phyloP scores from a whole-genome alignment of 768 basidiomycete genomes.

The Cystofilobasidium bisporidii region DNA sequence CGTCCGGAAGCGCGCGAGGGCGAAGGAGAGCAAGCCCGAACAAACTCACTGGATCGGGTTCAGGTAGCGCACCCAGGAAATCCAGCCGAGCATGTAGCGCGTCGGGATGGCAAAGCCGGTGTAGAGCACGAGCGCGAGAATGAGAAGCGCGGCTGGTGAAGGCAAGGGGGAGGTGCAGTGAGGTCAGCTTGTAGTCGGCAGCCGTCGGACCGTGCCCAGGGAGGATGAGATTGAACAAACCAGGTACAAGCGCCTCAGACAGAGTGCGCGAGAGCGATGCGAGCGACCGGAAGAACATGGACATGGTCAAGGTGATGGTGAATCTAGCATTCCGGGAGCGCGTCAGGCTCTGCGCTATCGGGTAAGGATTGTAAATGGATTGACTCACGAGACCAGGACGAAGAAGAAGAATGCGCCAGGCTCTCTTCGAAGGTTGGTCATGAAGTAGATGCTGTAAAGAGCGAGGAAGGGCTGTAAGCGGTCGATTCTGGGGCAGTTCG shows the following conservation, averaged over 20 bases:
- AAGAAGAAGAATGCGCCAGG: constrained; percentile 46
- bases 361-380: too few species aligned
- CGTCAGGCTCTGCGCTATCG: too few species aligned
- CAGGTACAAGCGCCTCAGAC: neutral
- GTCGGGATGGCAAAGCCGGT: constrained; percentile 47
- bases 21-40: neutral
- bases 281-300: constrained; percentile 30
- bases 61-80: constrained; percentile 40
- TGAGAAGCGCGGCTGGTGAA: neutral
- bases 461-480: too few species aligned
- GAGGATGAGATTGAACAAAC: too few species aligned
- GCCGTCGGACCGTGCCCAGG: too few species aligned
- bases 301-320: constrained; percentile 50
- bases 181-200: too few species aligned
- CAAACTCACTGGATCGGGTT: neutral
- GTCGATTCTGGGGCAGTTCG: too few species aligned
- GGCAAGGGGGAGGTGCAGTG: too few species aligned
- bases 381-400: constrained; percentile 49
- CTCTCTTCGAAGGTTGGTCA: constrained; percentile 49
- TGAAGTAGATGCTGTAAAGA: constrained; percentile 72
- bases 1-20: constrained; percentile 24
- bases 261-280: constrained; percentile 41
- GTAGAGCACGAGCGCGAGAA: neutral
- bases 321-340: too few species aligned
- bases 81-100: constrained; percentile 68